Conservation (phyloP, 805 yeast genomes). For the Metschnikowia cerradonensis region DNA sequence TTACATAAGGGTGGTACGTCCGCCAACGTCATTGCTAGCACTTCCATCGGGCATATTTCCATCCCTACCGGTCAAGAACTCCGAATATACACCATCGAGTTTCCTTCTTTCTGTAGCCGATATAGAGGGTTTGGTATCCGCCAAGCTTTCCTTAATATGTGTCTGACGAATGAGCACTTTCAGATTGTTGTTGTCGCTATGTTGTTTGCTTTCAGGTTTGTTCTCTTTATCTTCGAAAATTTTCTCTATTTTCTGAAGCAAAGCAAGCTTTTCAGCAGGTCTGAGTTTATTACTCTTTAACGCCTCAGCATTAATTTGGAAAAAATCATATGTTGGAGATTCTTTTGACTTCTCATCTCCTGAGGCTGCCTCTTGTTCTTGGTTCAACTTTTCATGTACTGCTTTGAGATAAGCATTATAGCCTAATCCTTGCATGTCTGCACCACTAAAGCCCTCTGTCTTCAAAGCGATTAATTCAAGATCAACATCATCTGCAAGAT, state of each 20-base stretch:
- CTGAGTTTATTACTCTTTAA: constrained; percentile 25
- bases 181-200: constrained; percentile 11
- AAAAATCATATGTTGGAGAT: constrained; percentile 33
- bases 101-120: constrained; percentile 67
- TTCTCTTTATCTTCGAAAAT: constrained; percentile 18
- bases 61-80: constrained; percentile 72
- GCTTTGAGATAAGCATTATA: constrained; percentile 90
- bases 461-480: constrained; percentile 50
- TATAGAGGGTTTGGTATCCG: constrained; percentile 86
- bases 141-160: constrained; percentile 60
- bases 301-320: constrained; percentile 37
- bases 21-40: constrained; percentile 78
- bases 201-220: constrained; percentile 3
- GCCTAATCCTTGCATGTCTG: constrained; percentile 88
- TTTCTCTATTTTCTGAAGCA: constrained; percentile 42
- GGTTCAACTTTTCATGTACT: constrained; percentile 63
- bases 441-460: constrained; percentile 85
- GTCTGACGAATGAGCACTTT: constrained; percentile 45
- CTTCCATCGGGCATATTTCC: constrained; percentile 88
- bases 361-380: constrained; percentile 24
- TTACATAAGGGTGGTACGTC: constrained; percentile 76
- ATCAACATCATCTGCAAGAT: constrained; percentile 46
- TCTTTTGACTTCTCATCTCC: constrained; percentile 11
- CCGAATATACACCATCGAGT: constrained; percentile 58
- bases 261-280: constrained; percentile 38